Base-by-base conservation (phyloP, 2,329 filamentous ascomycete species). In the Ceratocystis papillata region DNA sequence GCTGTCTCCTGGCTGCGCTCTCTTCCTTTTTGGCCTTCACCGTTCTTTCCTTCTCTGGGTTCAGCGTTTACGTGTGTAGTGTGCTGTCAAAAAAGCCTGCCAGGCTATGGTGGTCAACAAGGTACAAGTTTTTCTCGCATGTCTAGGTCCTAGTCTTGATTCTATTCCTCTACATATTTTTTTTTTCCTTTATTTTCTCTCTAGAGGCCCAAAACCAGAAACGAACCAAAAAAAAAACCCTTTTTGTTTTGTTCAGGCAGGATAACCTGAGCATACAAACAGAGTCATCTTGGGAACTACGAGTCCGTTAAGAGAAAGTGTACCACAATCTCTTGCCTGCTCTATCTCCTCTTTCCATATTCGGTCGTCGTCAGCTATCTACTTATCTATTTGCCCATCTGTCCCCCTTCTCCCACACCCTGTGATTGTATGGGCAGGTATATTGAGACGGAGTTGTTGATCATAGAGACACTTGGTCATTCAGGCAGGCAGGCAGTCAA, bases 11-110 rank as follows among this genome's bases (percentile, higher is more conserved):
- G 20, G 20, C 48, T 41, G 37, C 37, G 10, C 37, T 41, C 12
- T 12, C 48, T 25, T 53, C 8, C 20, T 53, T 28, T 25, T 25
- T 59, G 55, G 28, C 55, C 55, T 20, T 59, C 55, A 30, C 25
- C 55, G 28, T 59, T 33, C 55, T 37, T 59, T 30, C 55, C 30
- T 12, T 20, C 55, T 17, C n/a, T 53, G 7, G n/a, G n/a, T 50
- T 22, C 17, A n/a, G 46, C 46, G 12, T 57, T 33, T 57, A 7
- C 12, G 20, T 55, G 15, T 55, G 17, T 48, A 48, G 48, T 28
- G 55, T 59, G 55, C 55, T 59, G 55, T 59, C 55, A 59, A 59
- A 59, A 59, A 59, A 28, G 50, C 50, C 30, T n/a, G 12, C 53
- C 10, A 59, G 55, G 28, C 25, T 41, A 41, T 12, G 12, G 2